Conservation (phyloP, 164 flowering plant species). For the Platanus orientalis region DNA sequence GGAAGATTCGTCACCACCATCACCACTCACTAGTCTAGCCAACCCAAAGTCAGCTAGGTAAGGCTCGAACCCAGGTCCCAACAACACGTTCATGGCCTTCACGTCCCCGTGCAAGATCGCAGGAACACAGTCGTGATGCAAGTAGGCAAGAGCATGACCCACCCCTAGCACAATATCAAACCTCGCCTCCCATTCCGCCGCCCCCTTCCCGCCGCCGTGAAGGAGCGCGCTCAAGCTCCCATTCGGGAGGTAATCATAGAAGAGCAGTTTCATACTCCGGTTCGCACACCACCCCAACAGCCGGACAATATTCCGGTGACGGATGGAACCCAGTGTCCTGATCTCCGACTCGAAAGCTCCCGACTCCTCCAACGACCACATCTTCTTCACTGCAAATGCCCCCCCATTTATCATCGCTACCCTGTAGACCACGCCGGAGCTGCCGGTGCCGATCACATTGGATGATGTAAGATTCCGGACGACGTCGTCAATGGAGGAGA, state of each 20-base stretch:
- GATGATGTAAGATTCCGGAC: conserved; percentile 51
- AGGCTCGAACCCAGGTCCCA: conserved; percentile 62
- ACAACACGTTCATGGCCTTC: conserved; percentile 83
- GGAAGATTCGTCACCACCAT: conserved; percentile 18
- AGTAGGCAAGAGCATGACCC: conserved; percentile 83
- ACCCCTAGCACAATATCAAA: conserved; percentile 69
- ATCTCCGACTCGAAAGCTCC: conserved; percentile 82
- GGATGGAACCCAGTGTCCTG: conserved; percentile 69
- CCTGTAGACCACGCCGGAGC: conserved; percentile 93
- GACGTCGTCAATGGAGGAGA: conserved; percentile 66
- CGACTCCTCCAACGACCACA: conserved; percentile 77
- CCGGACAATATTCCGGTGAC: conserved; percentile 84
- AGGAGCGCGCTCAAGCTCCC: conserved; percentile 86
- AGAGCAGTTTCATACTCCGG: conserved; percentile 53
- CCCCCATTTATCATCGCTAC: conserved; percentile 57
- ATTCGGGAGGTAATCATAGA: conserved; percentile 83
- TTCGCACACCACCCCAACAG: conserved; percentile 80
- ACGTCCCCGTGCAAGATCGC: conserved; percentile 91
- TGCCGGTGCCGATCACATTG: conserved; percentile 85
- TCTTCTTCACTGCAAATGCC: conserved; percentile 83
- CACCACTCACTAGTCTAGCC: conserved; percentile 46
- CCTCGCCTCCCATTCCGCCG: conserved; percentile 80
- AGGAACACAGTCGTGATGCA: conserved; percentile 98
- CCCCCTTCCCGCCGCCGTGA: conserved; percentile 64
- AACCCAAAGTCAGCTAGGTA: conserved; percentile 92